phyloP scores from a whole-genome alignment of 169 alveolate species.

The Plasmodium ovale region DNA sequence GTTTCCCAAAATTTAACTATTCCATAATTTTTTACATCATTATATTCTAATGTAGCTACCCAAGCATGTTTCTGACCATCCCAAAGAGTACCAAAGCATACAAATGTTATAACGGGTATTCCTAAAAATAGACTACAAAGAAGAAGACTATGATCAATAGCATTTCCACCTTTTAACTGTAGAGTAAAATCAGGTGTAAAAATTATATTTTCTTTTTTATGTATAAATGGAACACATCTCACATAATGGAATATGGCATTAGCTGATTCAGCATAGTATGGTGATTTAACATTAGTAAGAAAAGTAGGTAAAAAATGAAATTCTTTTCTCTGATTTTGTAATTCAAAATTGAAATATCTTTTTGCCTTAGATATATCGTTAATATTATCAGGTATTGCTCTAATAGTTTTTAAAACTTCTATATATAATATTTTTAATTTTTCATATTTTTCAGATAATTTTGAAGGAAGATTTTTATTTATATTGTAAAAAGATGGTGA shows the following conservation, averaged over 20 bases:
- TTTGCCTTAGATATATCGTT: conserved; percentile 30
- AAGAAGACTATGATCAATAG: conserved; percentile 86
- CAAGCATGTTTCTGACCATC: conserved; percentile 84
- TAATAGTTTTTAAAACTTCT: conserved; percentile 54
- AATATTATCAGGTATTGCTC: conserved; percentile 41
- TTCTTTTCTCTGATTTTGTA: conserved; percentile 78
- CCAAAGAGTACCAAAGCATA: conserved; percentile 84
- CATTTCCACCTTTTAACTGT: conserved; percentile 86
- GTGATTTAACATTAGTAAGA: conserved; percentile 76
- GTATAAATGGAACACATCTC: conserved; percentile 79
- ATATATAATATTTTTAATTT: conserved; percentile 44
- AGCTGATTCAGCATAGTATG: conserved; percentile 69
- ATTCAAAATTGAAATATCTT: conserved; percentile 76
- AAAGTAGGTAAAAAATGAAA: conserved; percentile 75
- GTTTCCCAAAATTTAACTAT: conserved; percentile 85
- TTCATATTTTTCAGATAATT: conserved; percentile 60
- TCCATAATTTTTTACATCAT: conserved; percentile 75
- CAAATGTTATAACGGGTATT: conserved; percentile 84
- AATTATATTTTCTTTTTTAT: conserved; percentile 68
- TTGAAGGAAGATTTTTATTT: conserved; percentile 39
- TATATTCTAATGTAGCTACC: conserved; percentile 81
- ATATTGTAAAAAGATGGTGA: conserved; percentile 44
- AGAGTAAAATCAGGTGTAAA: conserved; percentile 87
- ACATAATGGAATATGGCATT: conserved; percentile 80
- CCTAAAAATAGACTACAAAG: conserved; percentile 82